Percentiles rank a stretch among this genome's conserved stretches.
Conservation (phyloP, 2,329 filamentous ascomycete species). For the Rhexocercosporidium sp. region DNA sequence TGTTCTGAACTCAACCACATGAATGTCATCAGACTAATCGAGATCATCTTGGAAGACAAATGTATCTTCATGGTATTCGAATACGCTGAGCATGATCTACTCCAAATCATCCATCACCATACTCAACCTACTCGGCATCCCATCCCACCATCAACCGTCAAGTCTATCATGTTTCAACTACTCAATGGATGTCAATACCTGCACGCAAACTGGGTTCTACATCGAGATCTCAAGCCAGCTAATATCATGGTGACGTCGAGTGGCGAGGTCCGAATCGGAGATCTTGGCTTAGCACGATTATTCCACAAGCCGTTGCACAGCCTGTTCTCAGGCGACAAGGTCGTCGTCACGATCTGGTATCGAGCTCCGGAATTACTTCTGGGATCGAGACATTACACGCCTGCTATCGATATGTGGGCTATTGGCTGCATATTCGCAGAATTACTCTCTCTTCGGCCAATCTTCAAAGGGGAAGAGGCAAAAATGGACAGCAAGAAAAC, state of each 20-base stretch:
- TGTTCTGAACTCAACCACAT: conserved; percentile 89
- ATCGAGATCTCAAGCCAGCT: conserved; percentile 94
- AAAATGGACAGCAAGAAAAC: conserved; percentile 99
- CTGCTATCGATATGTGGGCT: conserved; percentile 96
- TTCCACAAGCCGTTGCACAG: conserved; percentile 94
- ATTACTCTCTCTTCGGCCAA: conserved; percentile 84
- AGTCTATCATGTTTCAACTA: conserved; percentile 94
- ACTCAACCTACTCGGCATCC: conserved; percentile 83
- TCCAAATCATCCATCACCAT: conserved; percentile 98
- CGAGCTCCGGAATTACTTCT: conserved; percentile 92
- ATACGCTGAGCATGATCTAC: conserved; percentile 94
- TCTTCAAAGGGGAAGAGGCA: conserved; percentile 98
- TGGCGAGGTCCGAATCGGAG: conserved; percentile 93
- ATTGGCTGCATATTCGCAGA: conserved; percentile 98
- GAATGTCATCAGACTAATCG: conserved; percentile 88
- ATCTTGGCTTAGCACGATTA: conserved; percentile 87
- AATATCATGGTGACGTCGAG: conserved; percentile 97
- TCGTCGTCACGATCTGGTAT: conserved; percentile 99
- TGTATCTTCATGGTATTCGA: conserved; percentile 99
- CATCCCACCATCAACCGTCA: conserved; percentile 87
- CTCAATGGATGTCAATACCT: conserved; percentile 94
- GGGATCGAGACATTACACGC: conserved; percentile 94
- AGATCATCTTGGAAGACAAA: conserved; percentile 98
- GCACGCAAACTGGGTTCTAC: conserved; percentile 95
- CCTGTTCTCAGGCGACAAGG: conserved; percentile 93